Percentiles rank a stretch among this genome's conserved stretches.
Evolutionary conservation across 2,329 filamentous ascomycete species (phyloP).

Genomic region (Aspergillus brunneoviolaceus): DNA sequence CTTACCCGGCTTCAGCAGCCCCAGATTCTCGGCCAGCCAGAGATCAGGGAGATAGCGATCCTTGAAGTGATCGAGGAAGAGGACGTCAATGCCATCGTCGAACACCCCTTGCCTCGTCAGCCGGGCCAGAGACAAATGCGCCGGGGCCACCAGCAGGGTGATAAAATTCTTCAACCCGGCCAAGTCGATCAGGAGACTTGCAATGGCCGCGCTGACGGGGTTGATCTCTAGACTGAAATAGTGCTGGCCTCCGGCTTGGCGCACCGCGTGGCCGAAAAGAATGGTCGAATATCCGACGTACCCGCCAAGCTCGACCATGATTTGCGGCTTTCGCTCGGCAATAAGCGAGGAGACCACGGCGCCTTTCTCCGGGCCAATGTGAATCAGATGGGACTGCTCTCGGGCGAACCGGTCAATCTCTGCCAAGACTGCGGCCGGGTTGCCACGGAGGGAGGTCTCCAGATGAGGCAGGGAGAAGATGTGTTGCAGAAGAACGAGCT

Average conservation of each 20-base stretch:
- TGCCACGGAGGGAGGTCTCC: conserved; percentile 52
- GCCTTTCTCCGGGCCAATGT: conserved; percentile 73
- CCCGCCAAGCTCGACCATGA: conserved; percentile 75
- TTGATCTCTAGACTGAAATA: conserved; percentile 73
- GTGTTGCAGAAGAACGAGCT: background rate
- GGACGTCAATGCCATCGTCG: too few species aligned
- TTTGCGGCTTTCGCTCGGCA: conserved; percentile 61
- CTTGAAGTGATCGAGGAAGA: too few species aligned
- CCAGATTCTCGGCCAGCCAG: too few species aligned
- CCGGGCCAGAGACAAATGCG: too few species aligned
- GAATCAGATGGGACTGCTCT: conserved; percentile 71
- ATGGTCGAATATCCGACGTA: conserved; percentile 81
- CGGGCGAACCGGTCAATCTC: conserved; percentile 68
- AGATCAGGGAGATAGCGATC: too few species aligned
- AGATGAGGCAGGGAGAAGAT: background rate
- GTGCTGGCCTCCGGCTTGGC: conserved; percentile 59
- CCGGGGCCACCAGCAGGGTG: too few species aligned
- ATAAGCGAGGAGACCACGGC: conserved; percentile 69
- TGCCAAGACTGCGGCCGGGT: conserved; percentile 63
- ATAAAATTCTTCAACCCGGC: conserved; percentile 70
- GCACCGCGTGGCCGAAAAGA: conserved; percentile 67
- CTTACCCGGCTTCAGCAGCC: too few species aligned
- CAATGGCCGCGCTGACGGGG: conserved; percentile 70
- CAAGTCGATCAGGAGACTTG: conserved; percentile 66
- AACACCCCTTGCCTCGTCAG: too few species aligned